These are phyloP conservation scores for Wickerhamiella occidentalis DNA, from an alignment of 805 yeast genomes.

Conservation along the genomic window DNA sequence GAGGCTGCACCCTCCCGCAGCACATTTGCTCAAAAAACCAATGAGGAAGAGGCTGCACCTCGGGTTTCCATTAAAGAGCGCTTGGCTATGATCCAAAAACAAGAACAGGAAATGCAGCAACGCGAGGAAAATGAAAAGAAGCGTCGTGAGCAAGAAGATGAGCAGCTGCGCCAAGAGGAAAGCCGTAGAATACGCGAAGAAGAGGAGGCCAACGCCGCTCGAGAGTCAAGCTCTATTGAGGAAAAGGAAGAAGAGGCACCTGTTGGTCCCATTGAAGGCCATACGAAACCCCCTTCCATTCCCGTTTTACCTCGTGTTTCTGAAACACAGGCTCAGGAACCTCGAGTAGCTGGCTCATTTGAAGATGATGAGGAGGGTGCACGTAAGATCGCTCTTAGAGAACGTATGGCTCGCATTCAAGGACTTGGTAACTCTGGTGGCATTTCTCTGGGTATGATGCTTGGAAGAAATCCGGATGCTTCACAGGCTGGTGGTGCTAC, in stretches of 20 bases:
- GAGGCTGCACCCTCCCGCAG: slow-evolving; percentile 75
- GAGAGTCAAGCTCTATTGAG: neutral
- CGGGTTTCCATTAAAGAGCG: slow-evolving; percentile 76
- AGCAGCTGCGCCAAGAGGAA: slow-evolving; percentile 13
- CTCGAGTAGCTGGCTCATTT: neutral
- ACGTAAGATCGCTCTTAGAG: slow-evolving; percentile 64
- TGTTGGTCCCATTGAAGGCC: neutral
- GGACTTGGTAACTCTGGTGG: slow-evolving; percentile 80
- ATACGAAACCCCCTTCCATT: neutral
- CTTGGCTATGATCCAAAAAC: slow-evolving; percentile 68
- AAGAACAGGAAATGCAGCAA: slow-evolving; percentile 33
- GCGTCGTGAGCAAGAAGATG: slow-evolving; percentile 43
- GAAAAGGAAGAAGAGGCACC: neutral
- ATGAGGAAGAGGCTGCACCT: slow-evolving; percentile 42
- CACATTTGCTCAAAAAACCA: slow-evolving; percentile 31
- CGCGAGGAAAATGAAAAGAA: slow-evolving; percentile 54
- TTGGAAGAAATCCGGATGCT: slow-evolving; percentile 12
- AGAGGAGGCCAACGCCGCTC: slow-evolving; percentile 16
- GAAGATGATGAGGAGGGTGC: slow-evolving; percentile 39
- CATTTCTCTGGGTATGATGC: slow-evolving; percentile 35
- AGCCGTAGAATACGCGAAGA: slow-evolving; percentile 29
- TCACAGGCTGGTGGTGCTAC: slow-evolving; percentile 14
- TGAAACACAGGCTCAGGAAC: neutral
- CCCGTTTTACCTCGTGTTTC: neutral
- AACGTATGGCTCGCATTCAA: slow-evolving; percentile 91